These are phyloP conservation scores for Suillus decipiens DNA, from an alignment of 768 basidiomycete species.

Conservation along the genomic window DNA sequence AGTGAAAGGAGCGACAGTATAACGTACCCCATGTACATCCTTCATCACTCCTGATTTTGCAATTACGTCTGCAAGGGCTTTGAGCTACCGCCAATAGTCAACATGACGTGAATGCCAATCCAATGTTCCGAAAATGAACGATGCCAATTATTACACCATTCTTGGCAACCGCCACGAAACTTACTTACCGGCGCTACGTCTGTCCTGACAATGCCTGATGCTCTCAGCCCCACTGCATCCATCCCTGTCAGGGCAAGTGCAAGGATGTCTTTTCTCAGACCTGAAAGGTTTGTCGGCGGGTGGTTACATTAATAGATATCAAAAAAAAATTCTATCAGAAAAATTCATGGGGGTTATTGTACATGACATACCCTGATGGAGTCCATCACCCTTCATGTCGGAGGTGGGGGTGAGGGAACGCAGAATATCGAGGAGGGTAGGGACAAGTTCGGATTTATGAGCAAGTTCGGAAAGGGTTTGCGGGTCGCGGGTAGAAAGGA, in stretches of 20 bases:
- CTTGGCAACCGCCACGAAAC: not conserved
- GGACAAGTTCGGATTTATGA: slow-evolving; percentile 35
- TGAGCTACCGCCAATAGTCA: slow-evolving; percentile 29
- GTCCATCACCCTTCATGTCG: not conserved
- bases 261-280: slow-evolving; percentile 49
- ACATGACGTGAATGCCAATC: slow-evolving; percentile 21
- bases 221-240: slow-evolving; percentile 48
- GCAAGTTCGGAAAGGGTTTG: slow-evolving; percentile 58
- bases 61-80: slow-evolving; percentile 33
- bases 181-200: slow-evolving; percentile 56
- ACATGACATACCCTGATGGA: slow-evolving; percentile 3
- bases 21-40: not conserved
- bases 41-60: slow-evolving; percentile 3
- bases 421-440: slow-evolving; percentile 48
- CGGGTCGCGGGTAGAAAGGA: slow-evolving; percentile 62
- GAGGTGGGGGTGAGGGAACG: slow-evolving; percentile 15
- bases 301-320: not conserved
- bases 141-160: not conserved
- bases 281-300: not conserved
- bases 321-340: not conserved
- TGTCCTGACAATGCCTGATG: slow-evolving; percentile 53
- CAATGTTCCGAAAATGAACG: slow-evolving; percentile 34
- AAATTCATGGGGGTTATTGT: not conserved
- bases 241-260: slow-evolving; percentile 37
- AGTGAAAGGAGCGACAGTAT: not conserved